Conservation (phyloP, 345 rosid genomes). For the Brassica rapa region DNA sequence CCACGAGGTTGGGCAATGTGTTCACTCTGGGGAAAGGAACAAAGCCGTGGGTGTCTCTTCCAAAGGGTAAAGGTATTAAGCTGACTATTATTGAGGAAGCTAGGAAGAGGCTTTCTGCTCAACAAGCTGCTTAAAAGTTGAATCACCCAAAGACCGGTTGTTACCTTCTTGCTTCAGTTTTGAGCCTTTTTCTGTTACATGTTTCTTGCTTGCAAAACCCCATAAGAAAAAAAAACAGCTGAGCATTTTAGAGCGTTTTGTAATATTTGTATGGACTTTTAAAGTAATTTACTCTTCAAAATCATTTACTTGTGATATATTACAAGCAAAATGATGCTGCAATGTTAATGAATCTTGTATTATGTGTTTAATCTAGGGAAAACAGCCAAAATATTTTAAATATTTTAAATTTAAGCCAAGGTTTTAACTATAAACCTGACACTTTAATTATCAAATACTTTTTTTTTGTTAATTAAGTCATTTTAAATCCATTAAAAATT, state of each 20-base stretch:
- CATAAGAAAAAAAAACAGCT: background rate
- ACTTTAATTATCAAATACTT: too few species aligned
- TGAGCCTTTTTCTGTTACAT: too few species aligned
- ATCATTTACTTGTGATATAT: background rate
- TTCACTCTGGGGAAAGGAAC: constrained; percentile 77
- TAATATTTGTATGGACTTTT: constrained; percentile 2
- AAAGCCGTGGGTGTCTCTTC: constrained; percentile 88
- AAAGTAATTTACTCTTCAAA: background rate
- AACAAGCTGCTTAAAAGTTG: constrained; percentile 38
- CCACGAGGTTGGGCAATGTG: constrained; percentile 80
- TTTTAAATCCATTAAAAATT: too few species aligned
- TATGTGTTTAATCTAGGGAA: too few species aligned
- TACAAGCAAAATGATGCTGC: too few species aligned
- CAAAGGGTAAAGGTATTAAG: constrained; percentile 91
- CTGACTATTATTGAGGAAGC: constrained; percentile 84
- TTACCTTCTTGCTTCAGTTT: constrained; percentile 18
- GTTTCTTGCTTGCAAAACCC: constrained; percentile 20
- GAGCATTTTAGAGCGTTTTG: constrained; percentile 29
- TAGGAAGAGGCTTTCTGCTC: constrained; percentile 62
- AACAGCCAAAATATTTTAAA: too few species aligned
- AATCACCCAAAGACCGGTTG: background rate
- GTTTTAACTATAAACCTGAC: too few species aligned
- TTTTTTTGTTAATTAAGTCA: too few species aligned
- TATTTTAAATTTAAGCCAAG: too few species aligned
- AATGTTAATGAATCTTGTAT: too few species aligned